phyloP scores from a whole-genome alignment of 495 filamentous ascomycete species.

The Penicillium samsonianum region DNA sequence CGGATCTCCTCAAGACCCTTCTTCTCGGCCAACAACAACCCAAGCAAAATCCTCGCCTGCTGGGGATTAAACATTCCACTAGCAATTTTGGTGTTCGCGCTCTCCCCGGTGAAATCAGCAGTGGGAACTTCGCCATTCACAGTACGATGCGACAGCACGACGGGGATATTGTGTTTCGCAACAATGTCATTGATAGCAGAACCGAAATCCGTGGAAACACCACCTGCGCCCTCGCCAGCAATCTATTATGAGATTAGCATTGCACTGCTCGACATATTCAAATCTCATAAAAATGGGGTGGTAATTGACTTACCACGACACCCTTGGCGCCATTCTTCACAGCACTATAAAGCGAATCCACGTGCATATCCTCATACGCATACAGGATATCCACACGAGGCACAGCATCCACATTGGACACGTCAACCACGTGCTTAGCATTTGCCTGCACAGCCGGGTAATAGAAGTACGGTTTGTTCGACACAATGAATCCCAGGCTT shows the following conservation, averaged over 20 bases:
- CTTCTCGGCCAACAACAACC: constrained; percentile 29
- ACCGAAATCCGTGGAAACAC: constrained; percentile 24
- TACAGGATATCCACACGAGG: constrained; percentile 49
- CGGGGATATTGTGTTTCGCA: constrained; percentile 21
- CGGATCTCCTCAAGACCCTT: constrained; percentile 28
- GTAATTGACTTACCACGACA: constrained; percentile 36
- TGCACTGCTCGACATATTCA: not conserved
- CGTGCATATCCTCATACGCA: constrained; percentile 40
- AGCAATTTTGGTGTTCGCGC: constrained; percentile 27
- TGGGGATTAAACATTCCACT: constrained; percentile 36
- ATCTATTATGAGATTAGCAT: constrained; percentile 15
- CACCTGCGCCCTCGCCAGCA: constrained; percentile 34
- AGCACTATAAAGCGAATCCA: constrained; percentile 36
- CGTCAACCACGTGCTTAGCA: constrained; percentile 40
- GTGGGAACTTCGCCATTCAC: constrained; percentile 38
- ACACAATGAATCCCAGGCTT: constrained; percentile 47
- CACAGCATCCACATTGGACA: constrained; percentile 32
- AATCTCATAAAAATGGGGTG: not conserved
- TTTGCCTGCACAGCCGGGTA: constrained; percentile 39
- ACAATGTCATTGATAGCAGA: constrained; percentile 23
- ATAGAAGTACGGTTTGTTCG: constrained; percentile 48
- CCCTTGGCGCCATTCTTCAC: constrained; percentile 44
- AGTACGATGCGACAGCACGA: constrained; percentile 31
- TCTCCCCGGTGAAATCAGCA: constrained; percentile 27
- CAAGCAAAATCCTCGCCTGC: constrained; percentile 33